These are phyloP conservation scores for Beauveria australis DNA, from an alignment of 2,329 filamentous ascomycete genomes.

Conservation along the genomic window DNA sequence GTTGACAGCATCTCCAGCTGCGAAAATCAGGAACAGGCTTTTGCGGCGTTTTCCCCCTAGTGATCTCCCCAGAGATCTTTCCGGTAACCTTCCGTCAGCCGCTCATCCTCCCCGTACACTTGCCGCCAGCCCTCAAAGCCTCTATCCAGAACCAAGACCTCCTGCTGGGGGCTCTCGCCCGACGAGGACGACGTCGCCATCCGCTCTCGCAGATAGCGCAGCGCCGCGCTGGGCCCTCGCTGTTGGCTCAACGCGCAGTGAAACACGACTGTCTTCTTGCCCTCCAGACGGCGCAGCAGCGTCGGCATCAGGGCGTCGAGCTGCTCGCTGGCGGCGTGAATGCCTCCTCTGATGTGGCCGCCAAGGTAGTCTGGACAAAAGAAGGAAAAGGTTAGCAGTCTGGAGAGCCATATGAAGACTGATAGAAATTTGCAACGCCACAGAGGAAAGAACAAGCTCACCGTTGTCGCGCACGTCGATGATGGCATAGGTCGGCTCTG, in stretches of 20 bases:
- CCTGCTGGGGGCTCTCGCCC: slow-evolving; percentile 42
- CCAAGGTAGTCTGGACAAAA: slow-evolving; percentile 66
- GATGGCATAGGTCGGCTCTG: slow-evolving; percentile 52
- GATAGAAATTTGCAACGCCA: no score
- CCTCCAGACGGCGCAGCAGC: slow-evolving; percentile 67
- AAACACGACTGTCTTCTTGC: slow-evolving; percentile 81
- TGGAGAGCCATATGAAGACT: not conserved
- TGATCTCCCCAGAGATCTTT: slow-evolving; percentile 75
- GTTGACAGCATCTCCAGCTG: not conserved
- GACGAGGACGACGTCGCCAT: slow-evolving; percentile 35
- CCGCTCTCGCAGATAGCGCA: slow-evolving; percentile 68
- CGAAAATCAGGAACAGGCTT: no score
- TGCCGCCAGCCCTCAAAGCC: slow-evolving; percentile 91
- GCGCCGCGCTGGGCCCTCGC: slow-evolving; percentile 74
- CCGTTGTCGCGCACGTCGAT: slow-evolving; percentile 85
- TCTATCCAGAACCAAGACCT: slow-evolving; percentile 70
- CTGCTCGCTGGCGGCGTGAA: slow-evolving; percentile 64
- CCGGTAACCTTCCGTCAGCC: slow-evolving; percentile 74
- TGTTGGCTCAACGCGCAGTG: slow-evolving; percentile 92
- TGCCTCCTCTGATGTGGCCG: slow-evolving; percentile 74
- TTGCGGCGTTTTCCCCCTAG: slow-evolving; percentile 15
- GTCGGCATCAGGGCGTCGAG: slow-evolving; percentile 74
- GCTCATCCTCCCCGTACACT: slow-evolving; percentile 65
- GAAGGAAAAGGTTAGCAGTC: not conserved
- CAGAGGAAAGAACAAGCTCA: slow-evolving; percentile 26